A percentile compares a stretch with the other conserved stretches of the same genome.
These are phyloP conservation scores for Selaginella moellendorffii DNA, from an alignment of 75 land plant species.

Conservation along the genomic window DNA sequence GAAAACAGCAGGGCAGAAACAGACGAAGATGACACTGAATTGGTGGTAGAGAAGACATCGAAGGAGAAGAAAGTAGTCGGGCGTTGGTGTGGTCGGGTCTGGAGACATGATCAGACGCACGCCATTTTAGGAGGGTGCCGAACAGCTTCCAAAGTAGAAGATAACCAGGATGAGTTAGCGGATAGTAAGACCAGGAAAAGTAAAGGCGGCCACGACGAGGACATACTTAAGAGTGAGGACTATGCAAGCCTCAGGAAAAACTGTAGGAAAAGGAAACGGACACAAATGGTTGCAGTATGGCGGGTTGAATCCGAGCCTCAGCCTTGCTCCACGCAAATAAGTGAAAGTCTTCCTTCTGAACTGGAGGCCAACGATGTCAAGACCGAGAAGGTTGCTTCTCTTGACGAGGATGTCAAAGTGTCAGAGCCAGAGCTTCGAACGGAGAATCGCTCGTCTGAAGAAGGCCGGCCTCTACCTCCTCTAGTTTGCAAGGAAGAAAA, in stretches of 20 bases:
- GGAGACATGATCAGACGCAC: slow-evolving; percentile 86
- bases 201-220: neutral
- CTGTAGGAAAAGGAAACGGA: neutral
- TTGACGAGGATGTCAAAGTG: too few species aligned
- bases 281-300: neutral
- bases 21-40: neutral
- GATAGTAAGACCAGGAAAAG: neutral
- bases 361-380: too few species aligned
- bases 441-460: too few species aligned
- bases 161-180: neutral
- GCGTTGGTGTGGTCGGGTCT: slow-evolving; percentile 86
- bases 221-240: neutral
- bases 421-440: too few species aligned
- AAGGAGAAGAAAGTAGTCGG: slow-evolving; percentile 64
- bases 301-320: neutral
- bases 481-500: too few species aligned
- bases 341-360: too few species aligned
- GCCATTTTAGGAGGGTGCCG: slow-evolving; percentile 37
- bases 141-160: neutral
- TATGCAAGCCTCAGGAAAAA: neutral
- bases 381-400: too few species aligned
- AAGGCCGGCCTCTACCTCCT: too few species aligned
- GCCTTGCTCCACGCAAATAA: too few species aligned
- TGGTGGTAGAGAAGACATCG: neutral
- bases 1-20: neutral